phyloP scores from a whole-genome alignment of 352 stramenopile genomes.

The Globisporangium uncinulatum region DNA sequence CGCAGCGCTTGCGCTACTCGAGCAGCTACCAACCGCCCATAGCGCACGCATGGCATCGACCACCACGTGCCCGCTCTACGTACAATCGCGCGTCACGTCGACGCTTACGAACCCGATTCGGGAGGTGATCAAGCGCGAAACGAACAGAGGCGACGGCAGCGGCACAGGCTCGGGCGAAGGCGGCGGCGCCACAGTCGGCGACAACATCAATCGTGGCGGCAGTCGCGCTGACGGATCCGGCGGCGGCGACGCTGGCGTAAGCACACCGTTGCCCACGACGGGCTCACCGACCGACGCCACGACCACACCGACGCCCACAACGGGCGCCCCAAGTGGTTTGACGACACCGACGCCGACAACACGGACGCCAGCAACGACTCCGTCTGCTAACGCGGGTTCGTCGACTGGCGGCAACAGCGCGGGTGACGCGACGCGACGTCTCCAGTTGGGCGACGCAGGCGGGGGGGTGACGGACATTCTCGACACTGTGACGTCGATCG shows the following conservation, averaged over 20 bases:
- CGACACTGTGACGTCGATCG: background rate
- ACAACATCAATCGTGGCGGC: background rate
- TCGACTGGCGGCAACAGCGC: background rate
- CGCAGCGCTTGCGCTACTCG: slow-evolving; percentile 12
- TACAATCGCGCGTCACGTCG: slow-evolving; percentile 52
- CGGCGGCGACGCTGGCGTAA: background rate
- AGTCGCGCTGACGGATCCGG: background rate
- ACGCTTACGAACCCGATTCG: slow-evolving; percentile 57
- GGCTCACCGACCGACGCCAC: background rate
- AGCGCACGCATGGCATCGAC: slow-evolving; percentile 16
- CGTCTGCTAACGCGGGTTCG: background rate
- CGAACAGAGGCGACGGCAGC: slow-evolving; percentile 3
- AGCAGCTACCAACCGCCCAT: slow-evolving; percentile 8
- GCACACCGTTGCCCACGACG: background rate
- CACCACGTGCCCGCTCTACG: slow-evolving; percentile 53
- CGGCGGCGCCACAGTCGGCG: slow-evolving; percentile 1
- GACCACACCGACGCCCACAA: slow-evolving; percentile 8
- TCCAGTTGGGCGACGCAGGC: slow-evolving; percentile 3
- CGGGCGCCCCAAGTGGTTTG: background rate
- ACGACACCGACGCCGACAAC: slow-evolving; percentile 7
- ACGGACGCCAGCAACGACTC: slow-evolving; percentile 2
- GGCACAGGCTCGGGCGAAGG: slow-evolving; percentile 1
- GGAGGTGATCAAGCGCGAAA: slow-evolving; percentile 22
- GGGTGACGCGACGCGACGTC: slow-evolving; percentile 4
- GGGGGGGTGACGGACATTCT: background rate